A percentile compares a stretch with the other conserved stretches of the same genome.
Conservation (phyloP, 805 yeast genomes). For the Pichia thaimueangensis region DNA sequence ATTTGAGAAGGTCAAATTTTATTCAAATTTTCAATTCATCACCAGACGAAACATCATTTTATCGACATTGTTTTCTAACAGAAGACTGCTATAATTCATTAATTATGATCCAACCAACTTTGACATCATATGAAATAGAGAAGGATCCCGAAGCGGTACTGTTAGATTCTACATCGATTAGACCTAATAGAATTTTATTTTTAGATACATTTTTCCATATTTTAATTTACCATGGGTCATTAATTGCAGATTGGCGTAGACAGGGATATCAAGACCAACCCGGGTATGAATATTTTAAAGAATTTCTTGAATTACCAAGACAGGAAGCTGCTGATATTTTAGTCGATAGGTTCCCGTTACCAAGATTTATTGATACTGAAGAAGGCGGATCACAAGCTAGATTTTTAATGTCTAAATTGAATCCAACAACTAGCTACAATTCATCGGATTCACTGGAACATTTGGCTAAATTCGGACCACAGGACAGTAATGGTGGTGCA, state of each 20-base stretch:
- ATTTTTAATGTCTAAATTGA: conserved; percentile 61
- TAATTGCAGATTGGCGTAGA: conserved; percentile 61
- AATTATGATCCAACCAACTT: conserved; percentile 65
- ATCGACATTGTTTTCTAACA: conserved; percentile 53
- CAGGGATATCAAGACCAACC: conserved; percentile 56
- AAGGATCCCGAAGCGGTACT: conserved; percentile 58
- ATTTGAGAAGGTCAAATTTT: conserved; percentile 59
- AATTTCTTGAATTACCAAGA: conserved; percentile 55
- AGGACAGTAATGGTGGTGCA: conserved; percentile 23
- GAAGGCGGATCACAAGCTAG: conserved; percentile 75
- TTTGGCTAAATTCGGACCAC: conserved; percentile 19
- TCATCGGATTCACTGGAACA: conserved; percentile 18
- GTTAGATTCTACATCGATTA: conserved; percentile 56
- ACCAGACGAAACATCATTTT: conserved; percentile 65
- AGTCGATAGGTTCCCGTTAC: conserved; percentile 63
- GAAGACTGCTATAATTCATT: conserved; percentile 57
- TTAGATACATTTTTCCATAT: conserved; percentile 68
- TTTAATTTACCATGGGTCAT: conserved; percentile 59
- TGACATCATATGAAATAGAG: conserved; percentile 51
- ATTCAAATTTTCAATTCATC: conserved; percentile 62
- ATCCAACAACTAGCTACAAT: conserved; percentile 57
- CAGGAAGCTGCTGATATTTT: conserved; percentile 59
- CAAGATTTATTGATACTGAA: conserved; percentile 66
- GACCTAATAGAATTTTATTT: conserved; percentile 49
- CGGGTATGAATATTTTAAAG: conserved; percentile 53